These are phyloP conservation scores for Wakefieldia striispora DNA, from an alignment of 768 basidiomycete genomes.

Conservation along the genomic window DNA sequence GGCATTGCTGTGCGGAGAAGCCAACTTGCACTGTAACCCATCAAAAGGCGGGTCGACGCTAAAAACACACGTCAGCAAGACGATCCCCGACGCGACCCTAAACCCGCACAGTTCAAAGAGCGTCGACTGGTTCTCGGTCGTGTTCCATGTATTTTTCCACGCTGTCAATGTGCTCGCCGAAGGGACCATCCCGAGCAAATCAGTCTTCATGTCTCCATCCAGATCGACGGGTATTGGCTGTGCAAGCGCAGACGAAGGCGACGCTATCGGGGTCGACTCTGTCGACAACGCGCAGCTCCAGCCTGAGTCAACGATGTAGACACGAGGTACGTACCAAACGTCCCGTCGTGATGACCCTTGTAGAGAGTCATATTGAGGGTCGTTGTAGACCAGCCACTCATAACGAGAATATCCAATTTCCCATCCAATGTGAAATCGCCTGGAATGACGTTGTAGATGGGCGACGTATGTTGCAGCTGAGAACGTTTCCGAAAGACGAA, in stretches of 20 bases:
- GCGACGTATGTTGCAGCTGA: slow-evolving; percentile 52
- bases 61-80: slow-evolving; percentile 5
- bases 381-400: slow-evolving; percentile 57
- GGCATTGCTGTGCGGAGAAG: slow-evolving; percentile 92
- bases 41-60: slow-evolving; percentile 62
- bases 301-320: background rate
- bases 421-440: slow-evolving; percentile 95
- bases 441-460: slow-evolving; percentile 80
- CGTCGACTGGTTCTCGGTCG: slow-evolving; percentile 46
- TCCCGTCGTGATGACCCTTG: slow-evolving; percentile 55
- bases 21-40: slow-evolving; percentile 67
- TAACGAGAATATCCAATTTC: slow-evolving; percentile 84
- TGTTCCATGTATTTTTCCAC: slow-evolving; percentile 83
- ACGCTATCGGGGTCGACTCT: slow-evolving; percentile 40
- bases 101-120: slow-evolving; percentile 66
- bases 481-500: slow-evolving; percentile 54
- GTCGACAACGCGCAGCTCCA: background rate
- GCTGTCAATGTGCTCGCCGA: slow-evolving; percentile 48
- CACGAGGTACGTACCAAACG: slow-evolving; percentile 53
- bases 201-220: slow-evolving; percentile 86
- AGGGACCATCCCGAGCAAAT: slow-evolving; percentile 70
- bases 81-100: background rate
- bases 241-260: slow-evolving; percentile 63
- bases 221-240: slow-evolving; percentile 89
- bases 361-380: slow-evolving; percentile 72